Evolutionary conservation across 1,139 yeast species (phyloP).

Genomic region (Yamadazyma diddensiae): DNA sequence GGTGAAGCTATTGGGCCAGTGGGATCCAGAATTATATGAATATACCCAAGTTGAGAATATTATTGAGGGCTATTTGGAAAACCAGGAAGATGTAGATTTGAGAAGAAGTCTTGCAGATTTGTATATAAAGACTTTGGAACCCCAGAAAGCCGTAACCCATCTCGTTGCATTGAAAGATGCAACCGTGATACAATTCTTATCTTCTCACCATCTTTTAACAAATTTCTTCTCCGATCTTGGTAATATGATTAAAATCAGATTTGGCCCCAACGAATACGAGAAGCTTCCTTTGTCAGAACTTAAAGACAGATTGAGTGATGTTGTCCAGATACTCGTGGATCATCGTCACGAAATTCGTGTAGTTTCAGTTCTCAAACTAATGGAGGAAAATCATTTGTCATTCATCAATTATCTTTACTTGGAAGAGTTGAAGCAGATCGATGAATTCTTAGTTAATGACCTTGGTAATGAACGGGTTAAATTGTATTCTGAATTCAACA

Average conservation of each 20-base stretch:
- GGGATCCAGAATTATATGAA: slow-evolving; percentile 64
- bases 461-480: slow-evolving; percentile 67
- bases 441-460: slow-evolving; percentile 49
- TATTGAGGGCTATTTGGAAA: slow-evolving; percentile 44
- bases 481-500: slow-evolving; percentile 62
- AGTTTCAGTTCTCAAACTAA: slow-evolving; percentile 41
- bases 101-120: slow-evolving; percentile 54
- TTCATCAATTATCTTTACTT: slow-evolving; percentile 60
- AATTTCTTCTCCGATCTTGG: slow-evolving; percentile 51
- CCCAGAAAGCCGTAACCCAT: slow-evolving; percentile 62
- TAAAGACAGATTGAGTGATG: slow-evolving; percentile 35
- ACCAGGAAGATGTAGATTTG: slow-evolving; percentile 21
- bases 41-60: slow-evolving; percentile 39
- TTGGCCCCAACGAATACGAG: slow-evolving; percentile 27
- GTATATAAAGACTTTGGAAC: slow-evolving; percentile 57
- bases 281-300: slow-evolving; percentile 44
- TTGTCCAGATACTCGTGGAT: slow-evolving; percentile 57
- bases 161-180: slow-evolving; percentile 54
- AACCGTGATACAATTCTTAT: slow-evolving; percentile 54
- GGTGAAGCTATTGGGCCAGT: slow-evolving; percentile 39
- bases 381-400: slow-evolving; percentile 44
- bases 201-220: slow-evolving; percentile 58
- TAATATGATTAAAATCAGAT: slow-evolving; percentile 46
- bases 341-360: slow-evolving; percentile 67
- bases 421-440: slow-evolving; percentile 51